phyloP scores from a whole-genome alignment of 1,139 yeast species.

The Scheffersomyces illinoinensis region DNA sequence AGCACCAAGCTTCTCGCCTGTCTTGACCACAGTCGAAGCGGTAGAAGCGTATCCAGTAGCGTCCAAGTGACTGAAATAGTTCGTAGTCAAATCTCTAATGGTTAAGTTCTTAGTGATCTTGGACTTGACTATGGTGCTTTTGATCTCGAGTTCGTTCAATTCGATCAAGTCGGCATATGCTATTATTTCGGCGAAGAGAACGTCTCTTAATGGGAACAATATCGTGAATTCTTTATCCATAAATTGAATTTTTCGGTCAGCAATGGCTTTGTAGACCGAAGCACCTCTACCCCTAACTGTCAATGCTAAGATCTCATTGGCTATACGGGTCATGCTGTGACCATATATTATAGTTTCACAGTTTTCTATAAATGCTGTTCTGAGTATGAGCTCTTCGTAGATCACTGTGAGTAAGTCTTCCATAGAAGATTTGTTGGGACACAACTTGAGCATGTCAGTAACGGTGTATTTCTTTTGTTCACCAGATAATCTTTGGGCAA shows the following conservation, averaged over 20 bases:
- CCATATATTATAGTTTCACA: slow-evolving; percentile 68
- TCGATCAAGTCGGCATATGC: slow-evolving; percentile 48
- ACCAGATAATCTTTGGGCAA: slow-evolving; percentile 10
- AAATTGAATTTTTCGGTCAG: slow-evolving; percentile 41
- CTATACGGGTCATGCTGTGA: slow-evolving; percentile 80
- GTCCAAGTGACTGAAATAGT: slow-evolving; percentile 75
- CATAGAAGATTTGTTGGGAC: slow-evolving; percentile 56
- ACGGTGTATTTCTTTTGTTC: slow-evolving; percentile 12
- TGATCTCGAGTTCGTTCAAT: slow-evolving; percentile 20
- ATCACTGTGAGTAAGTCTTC: slow-evolving; percentile 62
- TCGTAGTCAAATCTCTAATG: slow-evolving; percentile 72
- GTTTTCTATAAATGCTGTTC: slow-evolving; percentile 44
- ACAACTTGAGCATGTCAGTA: slow-evolving; percentile 27
- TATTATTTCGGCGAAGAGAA: slow-evolving; percentile 63
- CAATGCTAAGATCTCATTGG: slow-evolving; percentile 73
- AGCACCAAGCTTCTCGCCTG: slow-evolving; percentile 75
- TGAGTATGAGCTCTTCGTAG: slow-evolving; percentile 46
- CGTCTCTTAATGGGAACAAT: slow-evolving; percentile 74
- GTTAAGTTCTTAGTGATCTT: slow-evolving; percentile 66
- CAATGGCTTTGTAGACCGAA: slow-evolving; percentile 52
- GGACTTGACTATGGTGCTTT: slow-evolving; percentile 28
- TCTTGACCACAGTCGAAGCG: slow-evolving; percentile 89
- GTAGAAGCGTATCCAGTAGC: slow-evolving; percentile 81
- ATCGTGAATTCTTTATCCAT: slow-evolving; percentile 37
- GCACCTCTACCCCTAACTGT: slow-evolving; percentile 93